A percentile compares a stretch with the other conserved stretches of the same genome.
Conservation (phyloP, 805 yeast species). For the Ogataea pini region DNA sequence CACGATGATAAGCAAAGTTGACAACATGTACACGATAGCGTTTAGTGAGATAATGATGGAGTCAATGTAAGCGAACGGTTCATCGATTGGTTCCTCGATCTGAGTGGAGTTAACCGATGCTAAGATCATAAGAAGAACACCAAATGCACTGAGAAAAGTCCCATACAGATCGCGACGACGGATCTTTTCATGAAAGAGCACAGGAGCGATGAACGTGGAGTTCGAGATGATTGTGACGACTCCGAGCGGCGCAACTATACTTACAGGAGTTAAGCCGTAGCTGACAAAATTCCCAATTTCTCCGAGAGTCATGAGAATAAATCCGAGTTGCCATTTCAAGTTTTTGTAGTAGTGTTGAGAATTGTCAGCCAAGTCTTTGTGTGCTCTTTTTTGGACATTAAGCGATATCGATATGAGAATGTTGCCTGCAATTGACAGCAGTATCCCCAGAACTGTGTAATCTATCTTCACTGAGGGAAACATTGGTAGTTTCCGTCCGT, state of each 20-base stretch:
- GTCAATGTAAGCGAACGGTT: constrained; percentile 33
- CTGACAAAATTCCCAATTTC: constrained; percentile 50
- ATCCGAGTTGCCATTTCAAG: constrained; percentile 43
- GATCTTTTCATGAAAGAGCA: constrained; percentile 43
- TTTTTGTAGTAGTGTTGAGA: constrained; percentile 18
- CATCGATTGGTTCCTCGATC: constrained; percentile 17
- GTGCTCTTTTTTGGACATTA: constrained; percentile 33
- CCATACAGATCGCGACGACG: constrained; percentile 39
- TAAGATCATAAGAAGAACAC: constrained; percentile 44
- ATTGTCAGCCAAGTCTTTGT: constrained; percentile 13
- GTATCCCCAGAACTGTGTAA: constrained; percentile 24
- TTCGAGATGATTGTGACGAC: constrained; percentile 50
- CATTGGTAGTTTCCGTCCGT: background rate
- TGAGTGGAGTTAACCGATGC: constrained; percentile 32
- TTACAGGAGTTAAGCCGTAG: constrained; percentile 49
- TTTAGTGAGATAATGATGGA: constrained; percentile 28
- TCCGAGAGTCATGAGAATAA: constrained; percentile 43
- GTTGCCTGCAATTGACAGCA: constrained; percentile 31
- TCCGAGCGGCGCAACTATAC: constrained; percentile 50
- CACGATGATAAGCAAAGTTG: constrained; percentile 22
- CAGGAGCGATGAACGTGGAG: constrained; percentile 46
- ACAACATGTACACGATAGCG: constrained; percentile 30
- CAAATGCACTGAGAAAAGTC: constrained; percentile 41
- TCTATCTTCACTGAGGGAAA: constrained; percentile 8
- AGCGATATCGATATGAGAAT: constrained; percentile 30